Evolutionary conservation across 2,329 filamentous ascomycete species (phyloP).

Genomic region (Aphanocladium album): DNA sequence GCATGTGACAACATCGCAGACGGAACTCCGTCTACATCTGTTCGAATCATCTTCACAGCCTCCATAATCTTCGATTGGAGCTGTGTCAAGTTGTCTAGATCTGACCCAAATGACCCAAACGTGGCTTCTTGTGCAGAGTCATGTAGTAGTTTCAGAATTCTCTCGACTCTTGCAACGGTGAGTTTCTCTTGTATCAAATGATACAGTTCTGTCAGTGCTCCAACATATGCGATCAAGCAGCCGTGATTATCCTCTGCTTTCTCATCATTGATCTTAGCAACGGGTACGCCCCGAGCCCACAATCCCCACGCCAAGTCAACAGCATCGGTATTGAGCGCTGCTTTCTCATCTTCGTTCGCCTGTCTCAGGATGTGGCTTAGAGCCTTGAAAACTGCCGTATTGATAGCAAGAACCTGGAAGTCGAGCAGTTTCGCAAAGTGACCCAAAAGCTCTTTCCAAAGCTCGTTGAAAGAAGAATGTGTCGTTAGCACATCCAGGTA

Average conservation of each 20-base stretch:
- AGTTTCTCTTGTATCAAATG: constrained; percentile 63
- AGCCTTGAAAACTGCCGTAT: constrained; percentile 65
- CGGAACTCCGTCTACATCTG: constrained; percentile 59
- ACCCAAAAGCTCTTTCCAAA: constrained; percentile 70
- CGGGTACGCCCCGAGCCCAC: constrained; percentile 63
- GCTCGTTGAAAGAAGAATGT: constrained; percentile 60
- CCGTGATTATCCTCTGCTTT: constrained; percentile 65
- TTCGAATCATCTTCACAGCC: constrained; percentile 61
- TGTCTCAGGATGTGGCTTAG: constrained; percentile 58
- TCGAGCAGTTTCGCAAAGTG: constrained; percentile 62
- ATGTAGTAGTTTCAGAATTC: constrained; percentile 67
- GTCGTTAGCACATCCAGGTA: constrained; percentile 69
- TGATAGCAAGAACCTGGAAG: constrained; percentile 62
- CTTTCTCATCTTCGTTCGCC: constrained; percentile 37
- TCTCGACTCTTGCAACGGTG: constrained; percentile 54
- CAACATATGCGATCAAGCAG: constrained; percentile 79
- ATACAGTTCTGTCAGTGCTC: constrained; percentile 72
- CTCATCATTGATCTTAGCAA: constrained; percentile 28
- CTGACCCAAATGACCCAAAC: constrained; percentile 61
- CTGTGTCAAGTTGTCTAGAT: constrained; percentile 67
- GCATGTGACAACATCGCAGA: constrained; percentile 64
- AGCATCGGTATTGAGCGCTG: constrained; percentile 44
- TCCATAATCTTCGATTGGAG: constrained; percentile 67
- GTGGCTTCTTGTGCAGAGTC: constrained; percentile 67
- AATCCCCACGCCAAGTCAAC: constrained; percentile 62